Base-by-base conservation (phyloP, 352 stramenopile species). In the Phytophthora cactorum region DNA sequence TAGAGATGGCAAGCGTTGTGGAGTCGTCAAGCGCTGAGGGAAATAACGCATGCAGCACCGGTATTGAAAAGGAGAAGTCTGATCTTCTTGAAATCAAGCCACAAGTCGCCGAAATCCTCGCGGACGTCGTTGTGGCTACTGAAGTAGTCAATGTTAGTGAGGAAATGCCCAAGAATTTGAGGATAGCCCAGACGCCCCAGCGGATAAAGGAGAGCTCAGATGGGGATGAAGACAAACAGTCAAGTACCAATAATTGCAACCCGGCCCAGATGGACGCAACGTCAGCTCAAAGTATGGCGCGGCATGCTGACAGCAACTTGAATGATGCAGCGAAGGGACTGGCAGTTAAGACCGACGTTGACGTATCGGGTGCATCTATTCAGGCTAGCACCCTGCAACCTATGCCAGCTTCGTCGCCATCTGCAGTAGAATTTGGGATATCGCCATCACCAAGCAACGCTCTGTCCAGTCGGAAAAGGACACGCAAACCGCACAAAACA, bases 401-500 rank as follows among this genome's bases (percentile, higher is more conserved):
- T 31, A 68, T 44, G 28, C 52, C 55, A 15, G 36, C 63, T 50
- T 49, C 36, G 3, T 63, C 41, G 10, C 3, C n/a, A 34, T 49
- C 51, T 62, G 31, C 22, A 41, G 46, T 55, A 50, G 63, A 38
- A 29, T 27, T 11, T 22, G 17, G 36, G 29, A 22, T 51, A 12
- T 58, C 52, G 34, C 54, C 50, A 50, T 41, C 60, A 25, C 15
- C 46, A 43, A 67, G 38, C 50, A 50, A 29, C 12, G 44, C 49
- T 39, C 29, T 59, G 11, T 63, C 34, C n/a, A 52, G 55, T 44
- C 72, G 72, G 22, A 78, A 78, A 72, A 43, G 69, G 15, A 72
- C 70, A 51, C 75, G 75, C 25, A 82, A 82, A 46, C 75, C 75
- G 5, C 49, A 41, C 6, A 72, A 67, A 64, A 78, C 75, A 9